Percentiles rank a stretch among this genome's conserved stretches.
Evolutionary conservation across 164 flowering plant genomes (phyloP).

Genomic region (Platanus orientalis): DNA sequence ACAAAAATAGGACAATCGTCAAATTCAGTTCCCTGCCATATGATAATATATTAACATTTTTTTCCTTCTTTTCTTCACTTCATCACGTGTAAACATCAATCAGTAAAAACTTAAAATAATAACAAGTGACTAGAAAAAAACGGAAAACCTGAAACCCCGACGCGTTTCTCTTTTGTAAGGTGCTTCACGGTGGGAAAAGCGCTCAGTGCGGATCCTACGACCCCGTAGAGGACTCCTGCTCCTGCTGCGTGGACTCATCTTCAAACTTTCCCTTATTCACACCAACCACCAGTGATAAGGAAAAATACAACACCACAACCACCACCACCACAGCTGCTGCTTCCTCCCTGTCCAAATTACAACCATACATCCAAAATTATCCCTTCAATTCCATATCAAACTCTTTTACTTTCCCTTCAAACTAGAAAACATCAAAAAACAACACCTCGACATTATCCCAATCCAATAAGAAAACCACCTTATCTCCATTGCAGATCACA

Average conservation of each 20-base stretch:
- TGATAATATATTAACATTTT: not conserved
- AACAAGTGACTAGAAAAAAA: conserved; percentile 22
- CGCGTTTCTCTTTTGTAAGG: conserved; percentile 47
- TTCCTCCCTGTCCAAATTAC: conserved; percentile 50
- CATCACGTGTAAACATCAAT: not conserved
- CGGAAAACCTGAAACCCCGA: conserved; percentile 48
- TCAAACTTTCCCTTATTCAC: conserved; percentile 24
- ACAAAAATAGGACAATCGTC: not conserved
- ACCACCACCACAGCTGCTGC: conserved; percentile 37
- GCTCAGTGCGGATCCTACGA: conserved; percentile 44
- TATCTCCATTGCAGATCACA: conserved; percentile 6
- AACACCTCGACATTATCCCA: conserved; percentile 13
- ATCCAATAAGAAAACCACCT: conserved; percentile 24
- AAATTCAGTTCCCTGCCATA: not conserved
- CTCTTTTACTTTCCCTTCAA: conserved; percentile 18
- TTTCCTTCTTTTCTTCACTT: conserved; percentile 4
- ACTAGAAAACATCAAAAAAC: conserved; percentile 22
- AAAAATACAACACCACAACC: conserved; percentile 26
- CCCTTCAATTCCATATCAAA: conserved; percentile 36
- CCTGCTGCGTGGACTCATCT: conserved; percentile 39
- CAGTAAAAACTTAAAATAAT: conserved; percentile 1
- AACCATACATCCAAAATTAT: conserved; percentile 44
- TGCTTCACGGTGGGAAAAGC: conserved; percentile 40
- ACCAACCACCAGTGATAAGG: conserved; percentile 26
- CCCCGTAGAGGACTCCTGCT: conserved; percentile 46